These are phyloP conservation scores for Cerioporus squamosus DNA, from an alignment of 1,284 basidiomycete genomes.

Conservation along the genomic window DNA sequence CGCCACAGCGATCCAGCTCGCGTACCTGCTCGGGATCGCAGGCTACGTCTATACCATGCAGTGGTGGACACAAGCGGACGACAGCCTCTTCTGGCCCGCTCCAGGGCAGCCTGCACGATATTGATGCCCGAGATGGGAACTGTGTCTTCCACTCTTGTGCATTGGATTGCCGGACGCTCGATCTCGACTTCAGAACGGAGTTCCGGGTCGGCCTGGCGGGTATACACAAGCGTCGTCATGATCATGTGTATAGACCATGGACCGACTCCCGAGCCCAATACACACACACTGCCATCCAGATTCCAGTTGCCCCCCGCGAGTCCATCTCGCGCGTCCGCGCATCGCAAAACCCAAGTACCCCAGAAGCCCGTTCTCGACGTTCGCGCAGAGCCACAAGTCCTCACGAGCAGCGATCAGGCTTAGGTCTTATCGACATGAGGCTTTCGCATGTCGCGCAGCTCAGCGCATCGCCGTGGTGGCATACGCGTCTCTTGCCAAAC, in stretches of 20 bases:
- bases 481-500: slow-evolving; percentile 1
- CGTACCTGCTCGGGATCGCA: slow-evolving; percentile 35
- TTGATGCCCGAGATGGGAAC: slow-evolving; percentile 1
- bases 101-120: slow-evolving; percentile 15
- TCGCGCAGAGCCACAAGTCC: neutral
- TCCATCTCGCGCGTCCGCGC: neutral
- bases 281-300: slow-evolving; percentile 1
- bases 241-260: slow-evolving; percentile 2
- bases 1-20: slow-evolving; percentile 31
- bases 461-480: neutral
- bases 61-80: slow-evolving; percentile 32
- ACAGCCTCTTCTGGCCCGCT: slow-evolving; percentile 33
- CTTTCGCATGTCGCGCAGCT: slow-evolving; percentile 3
- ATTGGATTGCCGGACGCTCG: neutral
- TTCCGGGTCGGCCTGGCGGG: no score
- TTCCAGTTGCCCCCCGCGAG: neutral
- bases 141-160: neutral
- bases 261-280: neutral
- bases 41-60: slow-evolving; percentile 38
- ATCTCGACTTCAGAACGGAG: neutral
- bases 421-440: slow-evolving; percentile 5
- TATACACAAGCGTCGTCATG: neutral
- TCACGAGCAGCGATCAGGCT: neutral
- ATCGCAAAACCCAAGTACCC: neutral
- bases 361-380: neutral